Conservation (phyloP, 2,329 filamentous ascomycete genomes). For the Dactylellina haptotyla region DNA sequence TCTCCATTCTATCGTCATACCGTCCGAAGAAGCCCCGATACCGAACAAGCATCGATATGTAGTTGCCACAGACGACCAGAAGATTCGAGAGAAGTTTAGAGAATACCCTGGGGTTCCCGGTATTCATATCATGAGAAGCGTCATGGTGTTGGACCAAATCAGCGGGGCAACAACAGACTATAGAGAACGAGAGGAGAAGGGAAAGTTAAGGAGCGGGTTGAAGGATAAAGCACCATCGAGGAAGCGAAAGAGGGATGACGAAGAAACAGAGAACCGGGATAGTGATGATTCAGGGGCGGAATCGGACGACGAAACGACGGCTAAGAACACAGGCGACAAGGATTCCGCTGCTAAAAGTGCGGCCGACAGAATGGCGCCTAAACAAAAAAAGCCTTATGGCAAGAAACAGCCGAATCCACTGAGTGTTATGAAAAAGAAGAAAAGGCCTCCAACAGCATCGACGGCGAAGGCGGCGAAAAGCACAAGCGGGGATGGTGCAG, state of each 20-base stretch:
- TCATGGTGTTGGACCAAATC: conserved; percentile 84
- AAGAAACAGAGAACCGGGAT: conserved; percentile 56
- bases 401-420: conserved; percentile 77
- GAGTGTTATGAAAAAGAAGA: conserved; percentile 75
- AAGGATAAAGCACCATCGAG: conserved; percentile 63
- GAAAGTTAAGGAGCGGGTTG: conserved; percentile 77
- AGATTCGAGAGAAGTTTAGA: conserved; percentile 72
- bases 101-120: conserved; percentile 77
- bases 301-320: conserved; percentile 44
- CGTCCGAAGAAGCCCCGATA: conserved; percentile 66
- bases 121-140: conserved; percentile 80
- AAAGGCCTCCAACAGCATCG: conserved; percentile 3
- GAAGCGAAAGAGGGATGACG: conserved; percentile 51
- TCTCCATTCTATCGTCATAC: conserved; percentile 78
- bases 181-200: conserved; percentile 74
- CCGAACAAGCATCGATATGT: conserved; percentile 81
- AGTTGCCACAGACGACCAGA: conserved; percentile 76
- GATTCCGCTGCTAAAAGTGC: conserved; percentile 22
- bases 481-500: conserved; percentile 14
- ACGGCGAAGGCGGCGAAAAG: conserved; percentile 1
- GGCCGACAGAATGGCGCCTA: conserved; percentile 62
- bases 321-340: conserved; percentile 8
- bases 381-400: conserved; percentile 70
- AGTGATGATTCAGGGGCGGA: conserved; percentile 59
- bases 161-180: conserved; percentile 72